phyloP scores from a whole-genome alignment of 352 stramenopile species.

The Elongisporangium prolatum region DNA sequence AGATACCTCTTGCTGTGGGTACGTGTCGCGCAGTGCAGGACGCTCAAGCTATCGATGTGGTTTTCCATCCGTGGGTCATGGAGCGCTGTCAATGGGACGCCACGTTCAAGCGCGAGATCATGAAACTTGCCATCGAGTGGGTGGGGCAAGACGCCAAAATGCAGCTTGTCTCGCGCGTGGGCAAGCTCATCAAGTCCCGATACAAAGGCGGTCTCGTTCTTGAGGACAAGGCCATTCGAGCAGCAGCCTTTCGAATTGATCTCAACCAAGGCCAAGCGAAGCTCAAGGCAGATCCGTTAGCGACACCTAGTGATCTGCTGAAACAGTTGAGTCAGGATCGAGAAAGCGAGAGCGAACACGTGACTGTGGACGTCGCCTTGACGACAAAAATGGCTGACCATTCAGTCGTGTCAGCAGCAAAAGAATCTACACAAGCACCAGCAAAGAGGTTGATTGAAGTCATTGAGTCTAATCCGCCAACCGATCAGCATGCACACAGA shows the following conservation, averaged over 20 bases:
- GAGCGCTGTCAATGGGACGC: slow-evolving; percentile 65
- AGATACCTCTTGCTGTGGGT: slow-evolving; percentile 71
- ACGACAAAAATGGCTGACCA: not conserved
- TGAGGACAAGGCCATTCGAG: slow-evolving; percentile 46
- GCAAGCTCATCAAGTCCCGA: slow-evolving; percentile 81
- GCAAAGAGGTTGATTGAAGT: slow-evolving; percentile 52
- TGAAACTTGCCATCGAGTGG: slow-evolving; percentile 78
- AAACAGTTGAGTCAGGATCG: slow-evolving; percentile 35
- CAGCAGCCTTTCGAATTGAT: slow-evolving; percentile 7
- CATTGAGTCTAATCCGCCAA: slow-evolving; percentile 11
- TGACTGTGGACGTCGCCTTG: slow-evolving; percentile 9
- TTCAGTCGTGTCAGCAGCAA: not conserved
- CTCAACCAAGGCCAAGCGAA: slow-evolving; percentile 3
- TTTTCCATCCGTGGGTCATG: slow-evolving; percentile 78
- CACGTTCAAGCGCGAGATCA: slow-evolving; percentile 78
- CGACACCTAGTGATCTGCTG: slow-evolving; percentile 44
- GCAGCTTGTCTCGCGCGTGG: slow-evolving; percentile 25
- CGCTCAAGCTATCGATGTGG: slow-evolving; percentile 57
- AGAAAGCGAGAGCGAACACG: slow-evolving; percentile 13
- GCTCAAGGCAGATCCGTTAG: slow-evolving; percentile 23
- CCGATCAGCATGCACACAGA: no score
- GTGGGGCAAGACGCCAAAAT: slow-evolving; percentile 62
- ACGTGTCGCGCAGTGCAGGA: slow-evolving; percentile 49
- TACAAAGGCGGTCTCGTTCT: slow-evolving; percentile 74
- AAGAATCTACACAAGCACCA: slow-evolving; percentile 1